Evolutionary conservation across 2,329 filamentous ascomycete species (phyloP), one percentile per base, ranked within the genome.

Genomic region (Arthrobotrys entomopaga): DNA sequence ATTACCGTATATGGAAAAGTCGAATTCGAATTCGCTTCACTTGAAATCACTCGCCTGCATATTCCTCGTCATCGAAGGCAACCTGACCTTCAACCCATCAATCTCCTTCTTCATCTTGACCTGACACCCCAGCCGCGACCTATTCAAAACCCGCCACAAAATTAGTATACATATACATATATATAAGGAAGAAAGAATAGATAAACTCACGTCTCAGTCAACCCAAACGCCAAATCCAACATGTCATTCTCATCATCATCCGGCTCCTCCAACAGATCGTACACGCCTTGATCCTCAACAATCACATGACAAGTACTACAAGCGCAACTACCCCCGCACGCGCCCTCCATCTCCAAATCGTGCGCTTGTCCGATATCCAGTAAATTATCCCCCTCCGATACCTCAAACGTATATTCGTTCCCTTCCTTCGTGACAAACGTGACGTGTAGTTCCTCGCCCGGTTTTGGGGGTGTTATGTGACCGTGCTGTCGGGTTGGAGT

Each of bases 271-370:
- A 90, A 87, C 79, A 85, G 85, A 71, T 90, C 87, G 79, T 87
- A 90, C 82, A 88, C 84, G 8, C 85, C 86, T 26, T 87, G 84
- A 77, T 87, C 85, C 70, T 87, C 85, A 40, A 92, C 87, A 71
- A 91, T 90, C 63, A 91, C 86, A 82, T 92, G 90, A 82, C 90
- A 92, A 16, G 90, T 92, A 67, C 88, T 90, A 81, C 90, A 92
- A 57, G 89, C 89, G 80, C 90, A 91, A 38, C 88, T 90, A 29
- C 90, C 95, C 78, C 95, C 95, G 80, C 95, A 99, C 11, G 95
- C 95, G 87, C 87, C 93, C 85, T 99, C 95, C 94, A 99, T 98
- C 82, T 99, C 95, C 48, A 99, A 84, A 80, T 98, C 94, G 82
- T 98, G 88, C 52, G 91, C 92, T 81, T 97, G 94, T 20, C 94